Percentiles rank a stretch among this genome's conserved stretches.
Evolutionary conservation across 1,284 basidiomycete genomes (phyloP).

Genomic region (Cryptococcus floricola): DNA sequence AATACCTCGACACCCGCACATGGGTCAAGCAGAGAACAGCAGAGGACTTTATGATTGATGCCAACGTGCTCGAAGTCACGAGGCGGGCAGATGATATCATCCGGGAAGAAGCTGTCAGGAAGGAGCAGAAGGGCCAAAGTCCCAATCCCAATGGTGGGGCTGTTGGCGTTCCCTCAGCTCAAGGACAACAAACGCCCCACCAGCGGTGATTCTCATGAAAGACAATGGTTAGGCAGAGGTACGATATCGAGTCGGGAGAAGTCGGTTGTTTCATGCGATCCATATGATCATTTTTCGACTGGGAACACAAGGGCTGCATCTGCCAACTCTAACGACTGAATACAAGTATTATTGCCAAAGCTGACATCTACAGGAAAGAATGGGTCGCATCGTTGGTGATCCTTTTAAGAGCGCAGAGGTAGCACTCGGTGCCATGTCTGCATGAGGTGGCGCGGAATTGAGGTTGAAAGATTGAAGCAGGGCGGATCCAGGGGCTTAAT

Average conservation of each 20-base stretch:
- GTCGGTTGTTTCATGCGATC: constrained; percentile 1
- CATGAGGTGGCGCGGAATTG: not conserved
- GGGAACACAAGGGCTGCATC: not conserved
- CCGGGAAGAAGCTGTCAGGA: constrained; percentile 26
- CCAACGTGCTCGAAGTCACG: constrained; percentile 36
- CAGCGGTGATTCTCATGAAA: constrained; percentile 1
- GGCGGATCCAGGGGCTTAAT: not conserved
- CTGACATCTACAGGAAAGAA: not conserved
- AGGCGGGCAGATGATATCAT: constrained; percentile 28
- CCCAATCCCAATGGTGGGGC: constrained; percentile 11
- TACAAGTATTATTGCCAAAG: not conserved
- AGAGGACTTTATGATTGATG: constrained; percentile 42
- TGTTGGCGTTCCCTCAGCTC: not conserved
- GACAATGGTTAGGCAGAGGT: not conserved
- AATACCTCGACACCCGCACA: constrained; percentile 45
- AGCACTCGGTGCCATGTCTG: constrained; percentile 5
- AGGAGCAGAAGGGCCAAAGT: constrained; percentile 25
- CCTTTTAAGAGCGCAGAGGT: constrained; percentile 7
- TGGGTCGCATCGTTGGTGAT: not conserved
- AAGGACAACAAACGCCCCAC: constrained; percentile 1
- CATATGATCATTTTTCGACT: not conserved
- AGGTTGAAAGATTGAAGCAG: not conserved
- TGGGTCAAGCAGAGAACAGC: constrained; percentile 38
- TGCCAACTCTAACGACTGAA: not conserved
- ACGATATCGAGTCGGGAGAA: not conserved